Conservation (phyloP, 2,329 filamentous ascomycete species). For the Claviceps capensis region DNA sequence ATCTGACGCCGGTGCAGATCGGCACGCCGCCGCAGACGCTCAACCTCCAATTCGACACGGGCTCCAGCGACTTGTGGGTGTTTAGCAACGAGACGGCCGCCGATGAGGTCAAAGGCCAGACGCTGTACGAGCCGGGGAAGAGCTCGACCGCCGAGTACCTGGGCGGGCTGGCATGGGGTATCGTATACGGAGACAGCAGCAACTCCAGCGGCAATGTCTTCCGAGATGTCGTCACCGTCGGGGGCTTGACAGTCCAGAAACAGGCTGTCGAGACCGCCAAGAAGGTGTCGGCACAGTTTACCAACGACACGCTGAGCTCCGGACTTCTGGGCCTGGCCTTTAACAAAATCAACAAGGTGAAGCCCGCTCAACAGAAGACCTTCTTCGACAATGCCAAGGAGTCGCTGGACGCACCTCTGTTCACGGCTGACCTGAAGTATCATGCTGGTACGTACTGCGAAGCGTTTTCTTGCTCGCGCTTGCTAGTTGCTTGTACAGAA, state of each 20-base stretch:
- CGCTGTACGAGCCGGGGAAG: constrained; percentile 23
- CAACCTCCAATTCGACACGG: constrained; percentile 11
- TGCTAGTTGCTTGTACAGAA: too few relatives aligned
- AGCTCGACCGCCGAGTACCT: constrained; percentile 25
- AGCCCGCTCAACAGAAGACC: constrained; percentile 26
- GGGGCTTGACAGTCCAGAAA: constrained; percentile 23
- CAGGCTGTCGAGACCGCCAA: constrained; percentile 32
- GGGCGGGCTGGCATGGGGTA: constrained; percentile 25
- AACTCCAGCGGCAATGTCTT: constrained; percentile 29
- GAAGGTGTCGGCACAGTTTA: constrained; percentile 27
- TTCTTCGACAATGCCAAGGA: constrained; percentile 24
- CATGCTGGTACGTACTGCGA: constrained; percentile 13
- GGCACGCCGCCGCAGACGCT: constrained; percentile 11
- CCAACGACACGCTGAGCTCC: constrained; percentile 23
- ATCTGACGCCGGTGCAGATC: constrained; percentile 9
- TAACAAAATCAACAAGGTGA: constrained; percentile 27
- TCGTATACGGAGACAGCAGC: constrained; percentile 30
- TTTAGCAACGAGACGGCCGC: constrained; percentile 30
- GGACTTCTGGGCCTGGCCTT: constrained; percentile 32
- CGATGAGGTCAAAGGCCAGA: constrained; percentile 23
- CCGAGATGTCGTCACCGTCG: constrained; percentile 27
- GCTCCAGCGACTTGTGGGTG: constrained; percentile 16
- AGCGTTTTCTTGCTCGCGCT: too few relatives aligned
- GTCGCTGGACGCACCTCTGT: constrained; percentile 27
- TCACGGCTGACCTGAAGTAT: constrained; percentile 55